phyloP scores from a whole-genome alignment of 2,329 filamentous ascomycete genomes.

The Colletotrichum liriopes region DNA sequence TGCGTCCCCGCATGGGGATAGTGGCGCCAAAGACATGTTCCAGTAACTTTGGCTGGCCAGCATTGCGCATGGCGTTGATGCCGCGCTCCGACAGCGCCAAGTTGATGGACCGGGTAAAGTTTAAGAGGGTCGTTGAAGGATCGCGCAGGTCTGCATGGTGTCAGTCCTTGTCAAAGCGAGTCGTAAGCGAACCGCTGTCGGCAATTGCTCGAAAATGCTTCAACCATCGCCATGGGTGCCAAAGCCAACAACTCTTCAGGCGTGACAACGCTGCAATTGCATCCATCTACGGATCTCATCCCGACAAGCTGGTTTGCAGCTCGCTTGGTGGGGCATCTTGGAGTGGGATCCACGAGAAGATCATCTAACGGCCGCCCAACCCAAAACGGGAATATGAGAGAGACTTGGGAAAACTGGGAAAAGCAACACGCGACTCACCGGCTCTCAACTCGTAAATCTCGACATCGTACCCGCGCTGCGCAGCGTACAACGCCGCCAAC shows the following conservation, averaged over 20 bases:
- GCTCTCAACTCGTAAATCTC: slow-evolving; percentile 94
- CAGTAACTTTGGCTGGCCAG: slow-evolving; percentile 77
- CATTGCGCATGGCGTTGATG: slow-evolving; percentile 86
- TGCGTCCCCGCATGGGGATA: slow-evolving; percentile 94
- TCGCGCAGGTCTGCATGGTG: slow-evolving; percentile 82
- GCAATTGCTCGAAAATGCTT: background rate
- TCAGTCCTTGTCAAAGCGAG: background rate
- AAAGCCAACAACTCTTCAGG: too few species aligned
- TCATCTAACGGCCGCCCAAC: slow-evolving; percentile 10
- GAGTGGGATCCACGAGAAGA: slow-evolving; percentile 13
- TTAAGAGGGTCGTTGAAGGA: slow-evolving; percentile 85
- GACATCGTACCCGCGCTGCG: slow-evolving; percentile 88
- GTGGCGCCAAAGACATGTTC: slow-evolving; percentile 82
- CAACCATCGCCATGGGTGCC: background rate
- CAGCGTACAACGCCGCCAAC: slow-evolving; percentile 92
- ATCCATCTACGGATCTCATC: slow-evolving; percentile 20
- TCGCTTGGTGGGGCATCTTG: slow-evolving; percentile 28
- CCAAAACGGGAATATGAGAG: slow-evolving; percentile 20
- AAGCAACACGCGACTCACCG: slow-evolving; percentile 72
- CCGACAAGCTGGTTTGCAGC: slow-evolving; percentile 7
- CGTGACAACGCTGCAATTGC: background rate
- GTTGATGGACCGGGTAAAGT: slow-evolving; percentile 99
- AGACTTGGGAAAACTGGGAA: background rate
- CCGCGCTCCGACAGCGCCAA: slow-evolving; percentile 94
- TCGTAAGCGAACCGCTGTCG: background rate